A percentile compares a stretch with the other conserved stretches of the same genome.
Conservation (phyloP, 139 green algal species). For the Diplosphaera chodatii region DNA sequence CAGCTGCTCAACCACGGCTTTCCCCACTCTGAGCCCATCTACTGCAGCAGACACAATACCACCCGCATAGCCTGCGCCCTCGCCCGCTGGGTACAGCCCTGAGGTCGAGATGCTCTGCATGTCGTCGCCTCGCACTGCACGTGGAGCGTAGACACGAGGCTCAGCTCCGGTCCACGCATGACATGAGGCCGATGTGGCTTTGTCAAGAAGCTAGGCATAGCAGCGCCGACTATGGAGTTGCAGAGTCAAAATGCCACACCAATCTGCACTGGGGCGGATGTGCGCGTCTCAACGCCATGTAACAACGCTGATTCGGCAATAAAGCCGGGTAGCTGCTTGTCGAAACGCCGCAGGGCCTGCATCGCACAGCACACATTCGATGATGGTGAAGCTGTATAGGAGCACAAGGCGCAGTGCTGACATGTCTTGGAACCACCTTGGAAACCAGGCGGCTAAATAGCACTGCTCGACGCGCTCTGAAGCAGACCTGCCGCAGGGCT, state of each 20-base stretch:
- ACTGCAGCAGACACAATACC: slow-evolving; percentile 80
- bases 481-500: slow-evolving; percentile 30
- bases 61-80: slow-evolving; percentile 80
- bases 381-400: not conserved
- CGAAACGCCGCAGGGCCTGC: slow-evolving; percentile 48
- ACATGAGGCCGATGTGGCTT: too few relatives aligned
- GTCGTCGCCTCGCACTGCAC: not conserved
- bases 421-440: too few relatives aligned
- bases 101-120: slow-evolving; percentile 32
- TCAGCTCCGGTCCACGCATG: too few relatives aligned
- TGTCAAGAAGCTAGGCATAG: too few relatives aligned
- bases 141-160: too few relatives aligned
- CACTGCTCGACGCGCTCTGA: too few relatives aligned
- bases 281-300: slow-evolving; percentile 75
- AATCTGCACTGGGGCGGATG: slow-evolving; percentile 59
- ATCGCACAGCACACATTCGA: not conserved
- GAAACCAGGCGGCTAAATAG: too few relatives aligned
- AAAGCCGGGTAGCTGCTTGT: slow-evolving; percentile 50
- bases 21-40: slow-evolving; percentile 56
- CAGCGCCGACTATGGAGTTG: too few relatives aligned
- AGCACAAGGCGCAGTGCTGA: too few relatives aligned
- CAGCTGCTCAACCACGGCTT: slow-evolving; percentile 23
- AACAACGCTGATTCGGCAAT: slow-evolving; percentile 41
- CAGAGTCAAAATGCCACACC: too few relatives aligned
- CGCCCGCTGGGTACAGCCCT: slow-evolving; percentile 69